Conservation (phyloP, 345 rosid species). For the Erysimum cheiranthoides region DNA sequence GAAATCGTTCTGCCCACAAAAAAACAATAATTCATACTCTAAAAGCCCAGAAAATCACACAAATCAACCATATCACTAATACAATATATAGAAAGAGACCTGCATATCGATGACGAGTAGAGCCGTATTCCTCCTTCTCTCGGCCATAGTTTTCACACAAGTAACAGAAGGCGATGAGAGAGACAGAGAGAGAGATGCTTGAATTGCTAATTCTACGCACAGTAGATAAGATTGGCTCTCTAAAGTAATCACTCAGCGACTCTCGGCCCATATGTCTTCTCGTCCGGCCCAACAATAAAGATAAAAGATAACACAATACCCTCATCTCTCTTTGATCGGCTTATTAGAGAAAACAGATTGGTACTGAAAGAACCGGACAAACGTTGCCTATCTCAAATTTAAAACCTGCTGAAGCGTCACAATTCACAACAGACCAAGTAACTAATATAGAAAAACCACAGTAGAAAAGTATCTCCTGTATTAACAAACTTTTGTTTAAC, state of each 20-base stretch:
- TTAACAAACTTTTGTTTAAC: conserved; percentile 23
- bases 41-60: background rate
- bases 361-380: conserved; percentile 2
- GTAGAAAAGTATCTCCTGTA: conserved; percentile 22
- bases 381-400: background rate
- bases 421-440: conserved; percentile 14
- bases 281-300: conserved; percentile 9
- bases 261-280: conserved; percentile 14
- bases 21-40: background rate
- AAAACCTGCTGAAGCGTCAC: conserved; percentile 14
- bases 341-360: no score
- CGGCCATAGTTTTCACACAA: conserved; percentile 49
- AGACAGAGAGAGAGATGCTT: background rate
- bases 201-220: background rate
- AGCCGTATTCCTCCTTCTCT: conserved; percentile 70
- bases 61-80: background rate
- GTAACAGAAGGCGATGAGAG: background rate
- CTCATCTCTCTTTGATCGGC: background rate
- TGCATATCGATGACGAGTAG: conserved; percentile 96
- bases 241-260: background rate
- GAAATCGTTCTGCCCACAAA: conserved; percentile 64
- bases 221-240: background rate
- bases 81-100: conserved; percentile 46
- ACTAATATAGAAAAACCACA: conserved; percentile 9
- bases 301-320: background rate